These are phyloP conservation scores for Tylopilus vinaceipallidus DNA, from an alignment of 768 basidiomycete genomes.

Conservation along the genomic window DNA sequence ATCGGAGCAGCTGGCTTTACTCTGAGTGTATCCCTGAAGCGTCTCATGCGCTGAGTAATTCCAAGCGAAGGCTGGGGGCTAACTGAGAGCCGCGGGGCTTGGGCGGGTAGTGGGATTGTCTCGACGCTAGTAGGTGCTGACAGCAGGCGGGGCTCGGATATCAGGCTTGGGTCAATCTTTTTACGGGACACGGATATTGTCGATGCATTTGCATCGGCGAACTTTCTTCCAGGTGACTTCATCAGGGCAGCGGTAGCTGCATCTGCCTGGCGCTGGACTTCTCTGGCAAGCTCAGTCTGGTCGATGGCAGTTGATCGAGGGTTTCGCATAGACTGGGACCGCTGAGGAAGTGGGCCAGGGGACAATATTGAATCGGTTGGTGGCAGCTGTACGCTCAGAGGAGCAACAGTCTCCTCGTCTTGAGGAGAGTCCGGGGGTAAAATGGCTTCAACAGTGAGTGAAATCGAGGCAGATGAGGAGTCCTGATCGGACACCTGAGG, in stretches of 20 bases:
- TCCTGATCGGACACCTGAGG: constrained; percentile 24
- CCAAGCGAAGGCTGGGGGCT: constrained; percentile 43
- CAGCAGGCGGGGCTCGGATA: constrained; percentile 62
- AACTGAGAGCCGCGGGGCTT: constrained; percentile 32
- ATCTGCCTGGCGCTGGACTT: constrained; percentile 66
- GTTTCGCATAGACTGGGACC: constrained; percentile 38
- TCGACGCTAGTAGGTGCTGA: constrained; percentile 70
- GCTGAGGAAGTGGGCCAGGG: constrained; percentile 23
- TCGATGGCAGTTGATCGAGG: constrained; percentile 42
- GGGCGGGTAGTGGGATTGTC: constrained; percentile 53
- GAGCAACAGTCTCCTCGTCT: constrained; percentile 11
- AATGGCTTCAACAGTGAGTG: constrained; percentile 37
- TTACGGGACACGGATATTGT: constrained; percentile 47
- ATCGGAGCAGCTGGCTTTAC: constrained; percentile 45
- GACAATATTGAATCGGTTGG: constrained; percentile 9
- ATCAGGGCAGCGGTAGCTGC: constrained; percentile 64
- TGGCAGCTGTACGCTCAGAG: constrained; percentile 3
- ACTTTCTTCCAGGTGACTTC: constrained; percentile 44
- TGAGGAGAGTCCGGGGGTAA: constrained; percentile 22
- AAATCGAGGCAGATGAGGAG: constrained; percentile 29
- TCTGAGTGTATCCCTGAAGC: constrained; percentile 65
- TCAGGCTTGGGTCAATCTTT: constrained; percentile 60
- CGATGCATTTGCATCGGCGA: constrained; percentile 39
- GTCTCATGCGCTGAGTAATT: constrained; percentile 72
- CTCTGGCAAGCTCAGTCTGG: constrained; percentile 54